Conservation (phyloP, 163 green algal species). For the Trebouxiophyceae sp. region DNA sequence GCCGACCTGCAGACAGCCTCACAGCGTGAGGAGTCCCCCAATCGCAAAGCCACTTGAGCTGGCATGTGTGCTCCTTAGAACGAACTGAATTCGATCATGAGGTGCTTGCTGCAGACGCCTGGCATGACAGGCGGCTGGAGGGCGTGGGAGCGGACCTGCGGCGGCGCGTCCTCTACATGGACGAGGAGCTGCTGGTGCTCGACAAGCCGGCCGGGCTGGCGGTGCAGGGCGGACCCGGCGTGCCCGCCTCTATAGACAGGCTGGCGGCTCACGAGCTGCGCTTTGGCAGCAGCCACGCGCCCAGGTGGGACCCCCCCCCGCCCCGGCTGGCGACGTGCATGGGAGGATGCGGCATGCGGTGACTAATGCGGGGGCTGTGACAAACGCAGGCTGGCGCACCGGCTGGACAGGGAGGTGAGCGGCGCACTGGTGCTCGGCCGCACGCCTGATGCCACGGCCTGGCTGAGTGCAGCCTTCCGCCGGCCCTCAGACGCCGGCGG, state of each 20-base stretch:
- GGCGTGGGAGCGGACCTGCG: constrained; percentile 3
- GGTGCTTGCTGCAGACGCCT: too few relatives aligned
- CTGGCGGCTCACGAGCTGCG: neutral
- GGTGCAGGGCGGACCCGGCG: constrained; percentile 27
- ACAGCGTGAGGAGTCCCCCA: too few relatives aligned
- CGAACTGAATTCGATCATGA: too few relatives aligned
- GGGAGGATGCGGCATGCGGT: neutral
- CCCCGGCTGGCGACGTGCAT: neutral
- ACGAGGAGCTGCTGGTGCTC: constrained; percentile 37
- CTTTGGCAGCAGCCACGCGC: neutral
- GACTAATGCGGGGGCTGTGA: neutral
- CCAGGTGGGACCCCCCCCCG: neutral
- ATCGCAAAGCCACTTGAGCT: too few relatives aligned
- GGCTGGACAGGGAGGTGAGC: constrained; percentile 35
- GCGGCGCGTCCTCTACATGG: constrained; percentile 11
- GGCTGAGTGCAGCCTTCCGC: constrained; percentile 34
- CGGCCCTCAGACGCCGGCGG: neutral
- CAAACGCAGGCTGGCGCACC: constrained; percentile 39
- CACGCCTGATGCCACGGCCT: constrained; percentile 31
- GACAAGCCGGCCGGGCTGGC: constrained; percentile 45
- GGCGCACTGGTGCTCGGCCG: constrained; percentile 37
- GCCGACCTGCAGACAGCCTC: too few relatives aligned
- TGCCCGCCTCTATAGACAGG: constrained; percentile 1
- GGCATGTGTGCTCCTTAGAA: too few relatives aligned
- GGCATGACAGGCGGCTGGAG: neutral